Base-by-base conservation (phyloP, 768 basidiomycete genomes). In the Kondoa malvinella region DNA sequence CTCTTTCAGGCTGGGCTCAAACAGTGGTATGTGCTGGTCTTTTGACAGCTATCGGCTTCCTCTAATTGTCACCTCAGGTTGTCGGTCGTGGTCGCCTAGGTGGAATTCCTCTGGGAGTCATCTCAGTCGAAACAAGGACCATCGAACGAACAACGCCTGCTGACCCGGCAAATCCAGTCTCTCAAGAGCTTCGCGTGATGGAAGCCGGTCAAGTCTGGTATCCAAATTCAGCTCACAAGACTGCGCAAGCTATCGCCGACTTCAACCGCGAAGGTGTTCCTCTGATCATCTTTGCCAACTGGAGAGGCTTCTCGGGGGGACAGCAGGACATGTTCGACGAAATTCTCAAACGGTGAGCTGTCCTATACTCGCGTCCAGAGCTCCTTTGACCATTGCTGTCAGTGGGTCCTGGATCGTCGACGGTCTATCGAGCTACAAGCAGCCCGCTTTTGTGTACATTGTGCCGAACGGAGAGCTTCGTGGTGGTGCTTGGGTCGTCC, bases 131-230 rank as follows among this genome's bases (percentile, higher is more conserved):
- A 79, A 95, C 95, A 16, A 87, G 95, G 59, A 95, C 90, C 8
- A 88, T 97, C 71, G 95, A 99, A 78, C 88, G 92, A 32, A 81
- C 97, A 60, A 88, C 96, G 50, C 92, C 95, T 33, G 95, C 95
- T 57, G 95, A 99, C 73, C 95, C 95, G 15, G 95, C 95, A 65
- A 99, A 97, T 78, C 87, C 94, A 2, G 82, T 87, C 16, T 97
- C 94, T 4, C 89, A 92, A 77, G 95, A 99, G 77, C 92, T 92
- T 75, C 87, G 87, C 73, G 91, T 97, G 77, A 94, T 97, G 87
- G 92, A 97, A 77, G 95, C 95, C n/a, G 95, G 95, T 72, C 91
- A 94, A 78, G 95, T 97, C 29, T 99, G 95, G 95, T 97, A 96
- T 77, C 95, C 95, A 34, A 97, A 99, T 78, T 94, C 91, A 3